Evolutionary conservation across 169 alveolate genomes (phyloP), one percentile per base, ranked within the genome.

Genomic region (Eimeria acervulina): DNA sequence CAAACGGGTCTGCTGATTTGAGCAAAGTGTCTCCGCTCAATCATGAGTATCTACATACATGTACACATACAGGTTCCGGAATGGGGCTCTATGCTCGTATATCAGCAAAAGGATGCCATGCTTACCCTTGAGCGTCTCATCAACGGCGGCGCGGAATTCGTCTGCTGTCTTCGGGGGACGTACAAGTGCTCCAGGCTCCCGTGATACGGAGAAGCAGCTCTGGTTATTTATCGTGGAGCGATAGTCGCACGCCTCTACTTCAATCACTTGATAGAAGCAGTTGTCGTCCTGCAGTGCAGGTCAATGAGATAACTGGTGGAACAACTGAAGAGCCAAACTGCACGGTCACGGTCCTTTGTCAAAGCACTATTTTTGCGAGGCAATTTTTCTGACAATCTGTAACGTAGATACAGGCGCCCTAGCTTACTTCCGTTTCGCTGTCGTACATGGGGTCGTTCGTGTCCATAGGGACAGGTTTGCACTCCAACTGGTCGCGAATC

Each of bases 221-320:
- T 78, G 84, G 31, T 90, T 72, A 81, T 90, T 90, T 47, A 90
- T 55, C 78, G 95, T 80, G 38, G 84, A 80, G 61, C 95, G 95
- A 38, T 90, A 76, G 47, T 90, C 95, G 63, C 84, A 51, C 0
- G 95, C 95, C 28, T 51, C 95, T 44, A 90, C 95, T 26, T 90
- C 95, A 26, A 90, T 90, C 66, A 90, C 95, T 38, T 78, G 84
- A 68, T 90, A 90, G 74, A 90, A 90, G 95, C 95, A 90, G 90
- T 90, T 80, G 63, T 90, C 95, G 17, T 76, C 95, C 95, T 90
- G 95, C 42, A 52, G 63, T 78, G 31, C 88, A 76, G 4, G 85
- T 23, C 59, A 38, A 42, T 2, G 21, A n/a, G 21, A 76, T 38
- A 1, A 72, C 2, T 31, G 51, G 83, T 36, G 40, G 36, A 28